These are phyloP conservation scores for Penicillium dipodomyicola DNA, from an alignment of 495 filamentous ascomycete genomes.

Conservation along the genomic window DNA sequence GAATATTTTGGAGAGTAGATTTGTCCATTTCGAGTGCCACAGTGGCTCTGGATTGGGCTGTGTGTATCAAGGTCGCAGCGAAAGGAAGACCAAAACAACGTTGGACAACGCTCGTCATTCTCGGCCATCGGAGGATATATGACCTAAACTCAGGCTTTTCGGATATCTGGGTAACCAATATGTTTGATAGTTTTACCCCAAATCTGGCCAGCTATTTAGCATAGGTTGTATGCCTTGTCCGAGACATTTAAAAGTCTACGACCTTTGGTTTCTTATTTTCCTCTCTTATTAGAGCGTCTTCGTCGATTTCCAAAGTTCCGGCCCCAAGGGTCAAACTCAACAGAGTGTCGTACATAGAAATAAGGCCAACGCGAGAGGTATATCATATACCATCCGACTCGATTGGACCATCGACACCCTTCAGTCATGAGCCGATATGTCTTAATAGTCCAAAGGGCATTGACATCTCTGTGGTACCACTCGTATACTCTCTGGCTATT, in stretches of 20 bases:
- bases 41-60: background rate
- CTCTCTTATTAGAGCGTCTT: background rate
- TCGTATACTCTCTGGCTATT: slow-evolving; percentile 39
- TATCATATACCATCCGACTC: background rate
- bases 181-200: background rate
- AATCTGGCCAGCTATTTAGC: background rate
- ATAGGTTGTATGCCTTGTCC: background rate
- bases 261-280: background rate
- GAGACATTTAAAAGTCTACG: background rate
- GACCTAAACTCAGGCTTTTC: background rate
- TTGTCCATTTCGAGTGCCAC: background rate
- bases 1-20: no score
- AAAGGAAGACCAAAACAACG: background rate
- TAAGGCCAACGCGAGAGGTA: background rate
- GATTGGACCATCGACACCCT: background rate
- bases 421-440: background rate
- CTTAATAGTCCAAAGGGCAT: background rate
- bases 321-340: background rate
- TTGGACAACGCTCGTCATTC: background rate
- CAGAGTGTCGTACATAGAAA: background rate
- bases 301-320: background rate
- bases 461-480: slow-evolving; percentile 11
- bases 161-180: background rate
- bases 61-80: background rate
- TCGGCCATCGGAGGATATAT: slow-evolving; percentile 8